Percentiles rank a stretch among this genome's conserved stretches.
These are phyloP conservation scores for Yamagishiella unicocca DNA, from an alignment of 139 green algal genomes.

Conservation along the genomic window DNA sequence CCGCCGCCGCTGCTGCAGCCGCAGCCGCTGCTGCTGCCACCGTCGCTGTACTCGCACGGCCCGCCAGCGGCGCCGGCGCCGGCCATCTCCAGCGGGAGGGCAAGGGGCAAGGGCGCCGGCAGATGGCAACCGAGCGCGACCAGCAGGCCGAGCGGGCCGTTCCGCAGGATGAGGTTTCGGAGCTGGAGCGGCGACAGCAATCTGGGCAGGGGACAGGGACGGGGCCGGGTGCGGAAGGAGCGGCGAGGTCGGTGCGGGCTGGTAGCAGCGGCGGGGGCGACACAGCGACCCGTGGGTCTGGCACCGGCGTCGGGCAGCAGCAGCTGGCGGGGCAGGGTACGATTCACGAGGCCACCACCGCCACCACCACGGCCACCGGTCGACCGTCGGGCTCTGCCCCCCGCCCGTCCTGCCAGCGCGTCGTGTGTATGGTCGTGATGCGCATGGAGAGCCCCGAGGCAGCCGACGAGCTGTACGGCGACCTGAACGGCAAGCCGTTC, in stretches of 20 bases:
- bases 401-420: slow-evolving; percentile 2
- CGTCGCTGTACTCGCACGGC: neutral
- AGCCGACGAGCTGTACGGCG: slow-evolving; percentile 85
- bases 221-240: neutral
- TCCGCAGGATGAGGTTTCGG: no score
- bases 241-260: neutral
- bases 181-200: no score
- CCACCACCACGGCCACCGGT: no score
- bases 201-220: no score
- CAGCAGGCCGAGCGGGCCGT: no score
- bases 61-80: neutral
- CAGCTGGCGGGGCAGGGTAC: no score
- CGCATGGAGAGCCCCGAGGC: slow-evolving; percentile 73
- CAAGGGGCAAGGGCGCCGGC: no score
- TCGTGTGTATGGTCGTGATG: slow-evolving; percentile 91
- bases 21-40: neutral
- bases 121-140: no score
- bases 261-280: neutral
- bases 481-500: slow-evolving; percentile 89
- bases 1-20: neutral
- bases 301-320: no score
- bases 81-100: neutral
- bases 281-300: no score
- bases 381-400: no score
- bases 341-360: no score